Evolutionary conservation across 2,329 filamentous ascomycete genomes (phyloP).

Genomic region (Epicoccum sorghinum): DNA sequence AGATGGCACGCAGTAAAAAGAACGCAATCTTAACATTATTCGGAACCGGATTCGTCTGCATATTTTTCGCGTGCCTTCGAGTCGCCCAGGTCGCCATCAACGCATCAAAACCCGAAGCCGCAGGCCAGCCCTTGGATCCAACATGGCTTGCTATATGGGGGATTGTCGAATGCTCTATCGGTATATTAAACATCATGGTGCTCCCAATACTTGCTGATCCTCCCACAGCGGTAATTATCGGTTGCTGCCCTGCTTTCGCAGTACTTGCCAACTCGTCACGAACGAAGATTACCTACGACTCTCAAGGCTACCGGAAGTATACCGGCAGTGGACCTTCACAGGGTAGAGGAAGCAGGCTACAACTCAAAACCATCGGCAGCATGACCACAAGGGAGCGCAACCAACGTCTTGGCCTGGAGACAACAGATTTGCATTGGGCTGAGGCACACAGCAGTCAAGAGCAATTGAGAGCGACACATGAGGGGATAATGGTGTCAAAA

Average conservation of each 20-base stretch:
- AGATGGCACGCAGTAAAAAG: slow-evolving; percentile 40
- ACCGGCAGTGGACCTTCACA: not conserved
- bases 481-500: slow-evolving; percentile 1
- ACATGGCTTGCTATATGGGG: slow-evolving; percentile 47
- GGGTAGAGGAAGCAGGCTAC: not conserved
- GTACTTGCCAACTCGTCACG: not conserved
- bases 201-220: slow-evolving; percentile 27
- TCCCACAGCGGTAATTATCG: slow-evolving; percentile 32
- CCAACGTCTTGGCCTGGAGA: not conserved
- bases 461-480: slow-evolving; percentile 1
- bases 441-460: slow-evolving; percentile 8
- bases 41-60: slow-evolving; percentile 26
- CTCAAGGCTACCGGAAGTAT: slow-evolving; percentile 2
- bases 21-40: slow-evolving; percentile 38
- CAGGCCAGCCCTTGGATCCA: slow-evolving; percentile 24
- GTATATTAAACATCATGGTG: slow-evolving; percentile 38
- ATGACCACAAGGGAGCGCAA: not conserved
- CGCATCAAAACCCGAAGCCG: slow-evolving; percentile 28
- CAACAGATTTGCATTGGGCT: slow-evolving; percentile 3
- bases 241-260: not conserved
- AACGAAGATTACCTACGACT: not conserved
- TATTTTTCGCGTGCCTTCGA: slow-evolving; percentile 26
- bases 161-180: slow-evolving; percentile 42
- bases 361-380: not conserved
- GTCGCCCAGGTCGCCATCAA: slow-evolving; percentile 38